phyloP scores from a whole-genome alignment of 768 basidiomycete genomes.

The Lactifluus hygrophoroides region DNA sequence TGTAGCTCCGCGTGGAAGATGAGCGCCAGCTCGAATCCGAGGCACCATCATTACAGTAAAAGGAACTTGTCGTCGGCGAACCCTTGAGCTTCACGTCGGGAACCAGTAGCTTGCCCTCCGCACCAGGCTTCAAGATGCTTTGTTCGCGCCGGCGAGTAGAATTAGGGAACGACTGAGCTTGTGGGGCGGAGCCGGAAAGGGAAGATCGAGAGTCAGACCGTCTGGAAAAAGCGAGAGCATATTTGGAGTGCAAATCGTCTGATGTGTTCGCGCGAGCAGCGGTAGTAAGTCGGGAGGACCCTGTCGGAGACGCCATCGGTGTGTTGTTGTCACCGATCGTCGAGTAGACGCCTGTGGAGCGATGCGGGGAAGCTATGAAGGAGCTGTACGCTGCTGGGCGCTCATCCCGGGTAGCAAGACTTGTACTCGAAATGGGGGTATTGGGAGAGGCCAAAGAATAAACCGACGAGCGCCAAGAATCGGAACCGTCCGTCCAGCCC shows the following conservation, averaged over 20 bases:
- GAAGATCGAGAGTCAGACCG: slow-evolving; percentile 44
- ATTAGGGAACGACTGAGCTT: slow-evolving; percentile 27
- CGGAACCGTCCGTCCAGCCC: slow-evolving; percentile 61
- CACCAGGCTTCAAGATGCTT: slow-evolving; percentile 47
- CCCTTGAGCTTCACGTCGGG: slow-evolving; percentile 36
- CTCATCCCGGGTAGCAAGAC: slow-evolving; percentile 26
- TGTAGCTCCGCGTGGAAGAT: slow-evolving; percentile 21
- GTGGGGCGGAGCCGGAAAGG: slow-evolving; percentile 26
- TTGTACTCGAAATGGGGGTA: slow-evolving; percentile 17
- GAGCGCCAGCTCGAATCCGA: slow-evolving; percentile 22
- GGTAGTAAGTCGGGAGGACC: slow-evolving; percentile 24
- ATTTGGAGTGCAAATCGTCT: slow-evolving; percentile 47
- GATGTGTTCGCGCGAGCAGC: slow-evolving; percentile 22
- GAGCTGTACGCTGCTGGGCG: slow-evolving; percentile 35
- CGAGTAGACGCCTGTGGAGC: slow-evolving; percentile 40
- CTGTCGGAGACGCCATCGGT: slow-evolving; percentile 14
- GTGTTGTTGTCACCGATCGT: slow-evolving; percentile 31
- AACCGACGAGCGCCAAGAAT: slow-evolving; percentile 58
- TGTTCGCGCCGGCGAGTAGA: slow-evolving; percentile 39
- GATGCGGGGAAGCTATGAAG: slow-evolving; percentile 44
- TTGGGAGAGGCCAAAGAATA: slow-evolving; percentile 45
- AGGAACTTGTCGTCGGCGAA: slow-evolving; percentile 29
- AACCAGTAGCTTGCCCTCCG: slow-evolving; percentile 56
- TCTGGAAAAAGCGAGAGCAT: slow-evolving; percentile 47
- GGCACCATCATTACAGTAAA: slow-evolving; percentile 15